Evolutionary conservation across 2,329 filamentous ascomycete genomes (phyloP).

Genomic region (Trichoderma sp.): DNA sequence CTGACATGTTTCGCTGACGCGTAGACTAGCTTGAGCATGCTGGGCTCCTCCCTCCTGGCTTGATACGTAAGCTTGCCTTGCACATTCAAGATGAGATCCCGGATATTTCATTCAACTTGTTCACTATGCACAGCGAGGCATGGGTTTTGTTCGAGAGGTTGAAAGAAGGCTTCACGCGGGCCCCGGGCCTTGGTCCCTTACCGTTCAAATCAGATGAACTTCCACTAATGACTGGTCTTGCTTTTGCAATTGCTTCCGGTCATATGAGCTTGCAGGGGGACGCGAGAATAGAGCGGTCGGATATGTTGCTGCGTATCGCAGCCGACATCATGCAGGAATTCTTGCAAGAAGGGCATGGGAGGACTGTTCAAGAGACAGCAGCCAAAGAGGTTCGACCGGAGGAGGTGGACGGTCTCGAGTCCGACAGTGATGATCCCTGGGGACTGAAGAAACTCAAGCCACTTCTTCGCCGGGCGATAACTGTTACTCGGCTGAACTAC

Average conservation of each 20-base stretch:
- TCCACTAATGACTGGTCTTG: not conserved
- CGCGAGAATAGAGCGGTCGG: not conserved
- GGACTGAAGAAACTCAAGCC: not conserved
- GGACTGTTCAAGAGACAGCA: not conserved
- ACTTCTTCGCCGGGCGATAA: not conserved
- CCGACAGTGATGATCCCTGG: not conserved
- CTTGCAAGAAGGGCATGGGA: not conserved
- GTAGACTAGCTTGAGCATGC: not conserved
- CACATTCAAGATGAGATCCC: not conserved
- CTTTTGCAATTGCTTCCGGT: not conserved
- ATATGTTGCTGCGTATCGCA: not conserved
- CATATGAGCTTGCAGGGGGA: constrained; percentile 9
- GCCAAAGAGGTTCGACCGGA: not conserved
- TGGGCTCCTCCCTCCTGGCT: not conserved
- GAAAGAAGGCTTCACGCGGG: not conserved
- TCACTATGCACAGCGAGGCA: not conserved
- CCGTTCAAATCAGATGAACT: not conserved
- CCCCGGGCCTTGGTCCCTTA: not conserved
- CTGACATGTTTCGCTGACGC: not conserved
- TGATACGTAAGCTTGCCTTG: constrained; percentile 4
- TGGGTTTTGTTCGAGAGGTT: not conserved
- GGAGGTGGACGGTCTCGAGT: not conserved
- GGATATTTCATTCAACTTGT: not conserved
- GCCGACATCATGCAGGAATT: not conserved
- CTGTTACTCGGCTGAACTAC: not conserved